Evolutionary conservation across 257 asterid species (phyloP).

Genomic region (Plantago major): DNA sequence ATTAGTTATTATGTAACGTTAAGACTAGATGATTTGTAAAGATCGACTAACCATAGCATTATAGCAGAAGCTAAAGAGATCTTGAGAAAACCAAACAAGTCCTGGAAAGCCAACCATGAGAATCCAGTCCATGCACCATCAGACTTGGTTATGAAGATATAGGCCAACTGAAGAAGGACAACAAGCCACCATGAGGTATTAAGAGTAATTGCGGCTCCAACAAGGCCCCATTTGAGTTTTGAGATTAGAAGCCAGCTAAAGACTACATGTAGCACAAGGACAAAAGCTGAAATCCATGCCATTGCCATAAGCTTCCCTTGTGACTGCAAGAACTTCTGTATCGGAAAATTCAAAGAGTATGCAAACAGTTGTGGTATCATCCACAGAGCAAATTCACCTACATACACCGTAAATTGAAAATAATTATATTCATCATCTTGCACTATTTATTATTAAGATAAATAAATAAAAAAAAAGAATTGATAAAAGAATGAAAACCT

Average conservation of each 20-base stretch:
- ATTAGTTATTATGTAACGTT: too few relatives aligned
- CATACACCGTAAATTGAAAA: too few relatives aligned
- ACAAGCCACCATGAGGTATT: constrained; percentile 62
- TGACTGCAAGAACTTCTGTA: constrained; percentile 70
- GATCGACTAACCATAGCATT: constrained; percentile 47
- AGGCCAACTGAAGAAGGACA: constrained; percentile 38
- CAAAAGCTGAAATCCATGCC: constrained; percentile 50
- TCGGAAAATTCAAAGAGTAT: constrained; percentile 64
- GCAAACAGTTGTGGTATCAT: constrained; percentile 76
- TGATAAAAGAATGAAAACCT: constrained; percentile 25
- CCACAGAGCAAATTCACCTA: constrained; percentile 60
- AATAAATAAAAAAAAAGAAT: too few relatives aligned
- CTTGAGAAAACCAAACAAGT: constrained; percentile 50
- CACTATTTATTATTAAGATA: neutral
- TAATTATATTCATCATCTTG: too few relatives aligned
- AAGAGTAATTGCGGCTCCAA: constrained; percentile 62
- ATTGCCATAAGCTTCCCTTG: constrained; percentile 64
- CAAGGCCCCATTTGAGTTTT: constrained; percentile 50
- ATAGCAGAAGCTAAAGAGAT: constrained; percentile 73
- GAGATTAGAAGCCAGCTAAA: constrained; percentile 62
- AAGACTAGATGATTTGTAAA: too few relatives aligned
- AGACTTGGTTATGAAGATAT: constrained; percentile 47
- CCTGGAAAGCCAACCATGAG: constrained; percentile 62
- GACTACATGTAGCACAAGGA: constrained; percentile 40
- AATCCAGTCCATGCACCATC: constrained; percentile 80